Percentiles rank a stretch among this genome's conserved stretches.
Evolutionary conservation across 1,284 basidiomycete genomes (phyloP).

Genomic region (Leccinum subrobustum): DNA sequence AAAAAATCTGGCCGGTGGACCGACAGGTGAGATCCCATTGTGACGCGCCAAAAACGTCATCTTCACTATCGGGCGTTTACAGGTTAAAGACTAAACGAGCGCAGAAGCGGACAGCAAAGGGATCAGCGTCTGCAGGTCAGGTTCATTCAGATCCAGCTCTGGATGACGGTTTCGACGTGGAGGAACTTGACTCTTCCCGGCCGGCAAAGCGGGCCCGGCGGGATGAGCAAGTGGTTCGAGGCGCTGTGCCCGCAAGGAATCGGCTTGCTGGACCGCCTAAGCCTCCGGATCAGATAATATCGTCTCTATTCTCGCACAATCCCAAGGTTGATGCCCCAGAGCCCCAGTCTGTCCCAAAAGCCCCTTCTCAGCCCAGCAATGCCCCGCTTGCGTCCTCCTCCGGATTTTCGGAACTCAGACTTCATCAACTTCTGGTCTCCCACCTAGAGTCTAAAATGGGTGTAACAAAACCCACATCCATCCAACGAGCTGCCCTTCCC

Average conservation of each 20-base stretch:
- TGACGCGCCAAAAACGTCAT: background rate
- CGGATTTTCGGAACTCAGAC: conserved; percentile 72
- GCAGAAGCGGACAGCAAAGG: conserved; percentile 57
- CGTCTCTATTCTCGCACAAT: conserved; percentile 88
- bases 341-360: conserved; percentile 28
- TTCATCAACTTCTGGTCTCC: conserved; percentile 79
- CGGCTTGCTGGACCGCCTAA: conserved; percentile 31
- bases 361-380: conserved; percentile 67
- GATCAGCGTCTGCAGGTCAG: conserved; percentile 26
- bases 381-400: conserved; percentile 76
- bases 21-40: conserved; percentile 57
- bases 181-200: conserved; percentile 29
- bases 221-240: conserved; percentile 27
- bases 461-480: conserved; percentile 86
- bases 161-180: conserved; percentile 17
- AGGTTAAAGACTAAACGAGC: conserved; percentile 72
- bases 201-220: conserved; percentile 53
- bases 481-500: conserved; percentile 84
- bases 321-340: conserved; percentile 56
- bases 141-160: conserved; percentile 10
- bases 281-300: conserved; percentile 73
- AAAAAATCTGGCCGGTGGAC: conserved; percentile 84
- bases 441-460: conserved; percentile 84
- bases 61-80: conserved; percentile 9
- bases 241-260: conserved; percentile 14